These are phyloP conservation scores for Chamaecyparis obtusa DNA, from an alignment of 75 land plant species.

Conservation along the genomic window DNA sequence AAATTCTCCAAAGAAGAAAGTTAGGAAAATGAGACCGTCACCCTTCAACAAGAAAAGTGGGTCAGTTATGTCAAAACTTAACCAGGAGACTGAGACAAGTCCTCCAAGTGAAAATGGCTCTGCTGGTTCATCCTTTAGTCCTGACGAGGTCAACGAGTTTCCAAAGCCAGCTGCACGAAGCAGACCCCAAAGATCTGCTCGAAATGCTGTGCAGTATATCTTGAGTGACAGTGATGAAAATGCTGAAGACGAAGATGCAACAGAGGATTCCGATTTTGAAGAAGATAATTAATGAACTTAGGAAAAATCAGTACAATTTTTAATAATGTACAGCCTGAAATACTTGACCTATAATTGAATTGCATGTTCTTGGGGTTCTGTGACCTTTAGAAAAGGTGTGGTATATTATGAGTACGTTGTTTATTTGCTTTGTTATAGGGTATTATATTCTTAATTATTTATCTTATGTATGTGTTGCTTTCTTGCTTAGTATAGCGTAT, in stretches of 20 bases:
- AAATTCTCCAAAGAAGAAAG: constrained; percentile 77
- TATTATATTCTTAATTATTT: not conserved
- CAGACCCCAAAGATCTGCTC: constrained; percentile 52
- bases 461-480: too few species aligned
- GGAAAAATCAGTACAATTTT: not conserved
- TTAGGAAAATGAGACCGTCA: constrained; percentile 87
- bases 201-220: constrained; percentile 45
- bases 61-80: constrained; percentile 40
- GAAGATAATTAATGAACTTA: not conserved
- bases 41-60: constrained; percentile 96
- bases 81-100: not conserved
- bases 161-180: constrained; percentile 20
- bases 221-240: constrained; percentile 52
- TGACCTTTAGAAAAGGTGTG: not conserved
- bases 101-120: not conserved
- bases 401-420: not conserved
- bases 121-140: not conserved
- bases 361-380: not conserved
- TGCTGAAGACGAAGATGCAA: constrained; percentile 16
- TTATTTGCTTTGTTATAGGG: not conserved
- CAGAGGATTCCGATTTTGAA: constrained; percentile 1
- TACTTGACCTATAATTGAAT: not conserved
- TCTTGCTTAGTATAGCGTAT: too few species aligned
- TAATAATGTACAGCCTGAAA: not conserved
- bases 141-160: constrained; percentile 19